Evolutionary conservation across 225 moss, liverwort and hornwort species (phyloP), one percentile per base, ranked within the genome.

Genomic region (Rhytidiadelphus loreus): DNA sequence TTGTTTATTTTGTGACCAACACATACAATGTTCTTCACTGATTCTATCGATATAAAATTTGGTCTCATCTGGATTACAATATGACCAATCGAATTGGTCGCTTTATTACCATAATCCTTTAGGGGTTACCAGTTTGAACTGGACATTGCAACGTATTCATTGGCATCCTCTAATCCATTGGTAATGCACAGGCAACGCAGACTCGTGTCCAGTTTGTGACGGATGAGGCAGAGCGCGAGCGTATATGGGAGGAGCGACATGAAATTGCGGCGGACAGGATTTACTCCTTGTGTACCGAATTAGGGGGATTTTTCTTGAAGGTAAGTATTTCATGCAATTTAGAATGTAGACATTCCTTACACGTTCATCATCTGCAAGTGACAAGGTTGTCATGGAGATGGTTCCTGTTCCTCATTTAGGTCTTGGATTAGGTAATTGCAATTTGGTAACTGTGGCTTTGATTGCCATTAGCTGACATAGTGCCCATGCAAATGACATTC

Each of bases 301-400:
- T 98, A 80, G 96, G 95, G 44, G 97, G 98, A 2, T 97, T 98
- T 89, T 96, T 98, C 73, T 95, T 98, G 57, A 98, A 98, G 96
- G 96, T 96, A 66, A 66, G 16, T 59, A 82, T 82, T 63, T 23
- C 11, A 46, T 81, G 83, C 25, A 63, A 77, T 43, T 59, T 46
- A 20, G 55, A 61, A 33, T 74, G 63, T 41, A 33, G 53, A 18
- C 35, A 62, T 72, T 76, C 53, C 59, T 66, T 44, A 50, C 73
- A 44, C 35, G 60, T 32, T 78, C 13, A 77, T 53, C 28, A 50
- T 84, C 21, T 77, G 53, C 59, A 60, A 35, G 37, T 32, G 72
- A 39, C 39, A 56, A 56, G 84, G 72, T 52, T 53, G 57, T 57
- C 64, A 80, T 17, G 17, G 18, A 37, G 59, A 62, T 69, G 18